Conservation (phyloP, 2,329 filamentous ascomycete genomes). For the Nemania serpens region DNA sequence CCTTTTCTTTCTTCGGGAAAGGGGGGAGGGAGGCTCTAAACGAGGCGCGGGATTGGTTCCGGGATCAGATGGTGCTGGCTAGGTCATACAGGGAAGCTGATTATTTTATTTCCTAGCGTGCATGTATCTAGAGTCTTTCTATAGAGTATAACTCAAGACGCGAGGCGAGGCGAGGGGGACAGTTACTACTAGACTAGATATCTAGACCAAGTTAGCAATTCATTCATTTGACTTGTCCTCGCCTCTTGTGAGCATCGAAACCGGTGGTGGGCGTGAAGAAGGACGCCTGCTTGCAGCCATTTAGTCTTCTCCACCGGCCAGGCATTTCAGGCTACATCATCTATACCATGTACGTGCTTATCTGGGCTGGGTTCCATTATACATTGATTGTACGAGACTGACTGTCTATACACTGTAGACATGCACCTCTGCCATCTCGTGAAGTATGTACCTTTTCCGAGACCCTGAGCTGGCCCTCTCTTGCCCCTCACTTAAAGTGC, state of each 20-base stretch:
- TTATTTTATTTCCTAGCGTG: too few relatives aligned
- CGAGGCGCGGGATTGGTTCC: conserved; percentile 3
- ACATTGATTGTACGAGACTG: conserved; percentile 24
- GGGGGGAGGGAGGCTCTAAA: too few relatives aligned
- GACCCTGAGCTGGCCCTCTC: background rate
- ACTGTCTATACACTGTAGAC: conserved; percentile 24
- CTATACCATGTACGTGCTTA: background rate
- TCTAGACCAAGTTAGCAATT: conserved; percentile 6
- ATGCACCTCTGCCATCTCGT: conserved; percentile 9
- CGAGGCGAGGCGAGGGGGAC: background rate
- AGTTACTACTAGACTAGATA: background rate
- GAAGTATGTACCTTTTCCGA: background rate
- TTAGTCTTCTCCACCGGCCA: too few relatives aligned
- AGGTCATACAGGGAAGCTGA: background rate
- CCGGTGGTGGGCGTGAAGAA: background rate
- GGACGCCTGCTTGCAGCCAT: background rate
- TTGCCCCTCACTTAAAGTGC: conserved; percentile 12
- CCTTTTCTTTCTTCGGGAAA: too few relatives aligned
- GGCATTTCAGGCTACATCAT: background rate
- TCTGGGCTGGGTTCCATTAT: conserved; percentile 3
- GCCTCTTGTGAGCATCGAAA: too few relatives aligned
- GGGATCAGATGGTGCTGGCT: background rate
- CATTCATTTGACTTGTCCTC: background rate
- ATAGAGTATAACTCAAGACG: too few relatives aligned
- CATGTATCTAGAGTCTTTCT: too few relatives aligned